These are phyloP conservation scores for Malania oleifera DNA, from an alignment of 164 flowering plant genomes.

Conservation along the genomic window DNA sequence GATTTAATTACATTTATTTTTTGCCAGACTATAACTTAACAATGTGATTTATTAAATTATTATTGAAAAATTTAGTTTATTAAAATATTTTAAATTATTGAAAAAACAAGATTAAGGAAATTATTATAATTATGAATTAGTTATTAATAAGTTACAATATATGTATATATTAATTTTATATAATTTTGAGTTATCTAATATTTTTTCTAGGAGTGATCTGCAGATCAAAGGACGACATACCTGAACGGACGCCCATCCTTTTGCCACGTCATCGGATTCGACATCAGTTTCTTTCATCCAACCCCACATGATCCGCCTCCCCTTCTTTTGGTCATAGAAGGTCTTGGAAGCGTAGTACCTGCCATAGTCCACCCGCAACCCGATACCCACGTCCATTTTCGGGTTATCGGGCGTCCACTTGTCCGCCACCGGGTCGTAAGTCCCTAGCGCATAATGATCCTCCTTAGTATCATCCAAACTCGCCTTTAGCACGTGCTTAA, in stretches of 20 bases:
- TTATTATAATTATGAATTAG: too few species aligned
- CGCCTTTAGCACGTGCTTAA: slow-evolving; percentile 50
- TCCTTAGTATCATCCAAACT: slow-evolving; percentile 44
- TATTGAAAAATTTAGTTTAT: too few species aligned
- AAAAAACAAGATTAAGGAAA: too few species aligned
- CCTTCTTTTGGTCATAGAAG: slow-evolving; percentile 39
- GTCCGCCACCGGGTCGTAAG: slow-evolving; percentile 22
- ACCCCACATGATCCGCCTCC: slow-evolving; percentile 45
- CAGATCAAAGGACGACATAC: slow-evolving; percentile 14
- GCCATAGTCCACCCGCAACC: slow-evolving; percentile 44
- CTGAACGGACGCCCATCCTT: slow-evolving; percentile 64
- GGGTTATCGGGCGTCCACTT: slow-evolving; percentile 55
- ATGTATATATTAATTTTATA: neutral
- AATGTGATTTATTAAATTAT: too few species aligned
- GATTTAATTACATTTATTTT: too few species aligned
- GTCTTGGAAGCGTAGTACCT: slow-evolving; percentile 53
- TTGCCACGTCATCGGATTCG: slow-evolving; percentile 33
- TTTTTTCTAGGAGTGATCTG: neutral
- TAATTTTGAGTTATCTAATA: neutral
- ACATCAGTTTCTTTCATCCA: slow-evolving; percentile 53
- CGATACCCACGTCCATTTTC: slow-evolving; percentile 46
- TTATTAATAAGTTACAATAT: too few species aligned
- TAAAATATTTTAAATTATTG: too few species aligned
- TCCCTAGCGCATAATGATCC: slow-evolving; percentile 49
- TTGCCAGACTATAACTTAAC: too few species aligned